Base-by-base conservation (phyloP, 306 rosid species). In the Mucuna pruriens region DNA sequence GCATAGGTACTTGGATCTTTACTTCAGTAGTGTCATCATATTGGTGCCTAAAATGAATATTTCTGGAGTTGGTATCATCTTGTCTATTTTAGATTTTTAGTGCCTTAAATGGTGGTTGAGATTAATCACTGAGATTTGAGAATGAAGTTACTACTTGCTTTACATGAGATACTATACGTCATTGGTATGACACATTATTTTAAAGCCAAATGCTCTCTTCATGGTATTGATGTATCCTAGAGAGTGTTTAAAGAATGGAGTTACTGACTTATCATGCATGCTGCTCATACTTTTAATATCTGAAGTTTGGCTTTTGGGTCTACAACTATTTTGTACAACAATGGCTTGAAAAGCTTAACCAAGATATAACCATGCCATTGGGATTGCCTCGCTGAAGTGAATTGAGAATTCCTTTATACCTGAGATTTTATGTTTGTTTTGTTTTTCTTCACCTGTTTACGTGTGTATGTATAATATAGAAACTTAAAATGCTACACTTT, bases 1-100 rank as follows among this genome's bases (percentile, higher is more conserved):
- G 99, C 83, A 87, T 96, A 86, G 99, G 99, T 96, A 92, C 77
- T 78, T 75, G 70, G 36, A 63, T 34, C 54, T 75, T 45, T 67
- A 75, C 39, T 58, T 74, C 42, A 11, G 2, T 65, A 78, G 70
- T 71, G 19, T 67, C 57, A 68, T 67, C 57, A 68, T 23, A 7
- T 67, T 79, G 58, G 33, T 74, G 25, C 54, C 16, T 61, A 63
- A 19, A 58, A 52, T 15, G 80, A 77, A 62, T 29, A 62, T 46
- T 63, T 45, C 40, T 16, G 74, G 46, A 66, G 68, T 79, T 74
- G 49, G 65, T 75, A 19, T 57, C 63, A 46, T 74, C 63, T 76
- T 77, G 79, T 34, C 17, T 64, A 63, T 75, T 69, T 65, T 46
- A 61, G 55, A 25, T 44, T n/a, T 55, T 65, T 65, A 25, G 33